Evolutionary conservation across 140 eudicot species (phyloP).

Genomic region (Ambrosia hybrid): DNA sequence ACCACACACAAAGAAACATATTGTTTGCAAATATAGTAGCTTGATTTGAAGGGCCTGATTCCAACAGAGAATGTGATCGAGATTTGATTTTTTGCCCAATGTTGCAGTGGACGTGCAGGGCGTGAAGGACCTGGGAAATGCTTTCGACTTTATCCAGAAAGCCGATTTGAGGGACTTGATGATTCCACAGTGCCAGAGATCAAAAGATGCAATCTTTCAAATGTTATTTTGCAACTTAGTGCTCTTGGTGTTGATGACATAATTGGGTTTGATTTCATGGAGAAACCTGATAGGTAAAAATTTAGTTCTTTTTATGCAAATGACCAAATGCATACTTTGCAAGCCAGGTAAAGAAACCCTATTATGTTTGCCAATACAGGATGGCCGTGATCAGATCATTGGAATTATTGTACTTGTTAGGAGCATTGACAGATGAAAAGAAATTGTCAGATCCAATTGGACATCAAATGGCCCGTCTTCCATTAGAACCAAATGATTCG

Average conservation of each 20-base stretch:
- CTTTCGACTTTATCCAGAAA: slow-evolving; percentile 86
- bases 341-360: background rate
- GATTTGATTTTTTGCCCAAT: background rate
- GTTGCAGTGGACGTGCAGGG: slow-evolving; percentile 96
- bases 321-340: background rate
- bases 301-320: background rate
- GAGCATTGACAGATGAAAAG: slow-evolving; percentile 84
- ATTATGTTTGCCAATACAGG: slow-evolving; percentile 38
- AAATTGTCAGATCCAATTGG: slow-evolving; percentile 89
- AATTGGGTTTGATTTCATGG: slow-evolving; percentile 89
- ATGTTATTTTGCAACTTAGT: slow-evolving; percentile 86
- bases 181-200: slow-evolving; percentile 90
- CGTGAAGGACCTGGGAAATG: slow-evolving; percentile 99
- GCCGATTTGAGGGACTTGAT: slow-evolving; percentile 66
- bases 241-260: slow-evolving; percentile 93
- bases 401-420: slow-evolving; percentile 71
- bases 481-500: slow-evolving; percentile 80
- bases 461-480: slow-evolving; percentile 86
- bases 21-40: too few species aligned
- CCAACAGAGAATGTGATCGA: slow-evolving; percentile 14
- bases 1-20: too few species aligned
- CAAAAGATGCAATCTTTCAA: slow-evolving; percentile 83
- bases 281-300: slow-evolving; percentile 77
- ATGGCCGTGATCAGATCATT: slow-evolving; percentile 75
- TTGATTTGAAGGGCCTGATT: too few species aligned